phyloP scores from a whole-genome alignment of 352 stramenopile genomes.

The Nothophytophthora sp. region DNA sequence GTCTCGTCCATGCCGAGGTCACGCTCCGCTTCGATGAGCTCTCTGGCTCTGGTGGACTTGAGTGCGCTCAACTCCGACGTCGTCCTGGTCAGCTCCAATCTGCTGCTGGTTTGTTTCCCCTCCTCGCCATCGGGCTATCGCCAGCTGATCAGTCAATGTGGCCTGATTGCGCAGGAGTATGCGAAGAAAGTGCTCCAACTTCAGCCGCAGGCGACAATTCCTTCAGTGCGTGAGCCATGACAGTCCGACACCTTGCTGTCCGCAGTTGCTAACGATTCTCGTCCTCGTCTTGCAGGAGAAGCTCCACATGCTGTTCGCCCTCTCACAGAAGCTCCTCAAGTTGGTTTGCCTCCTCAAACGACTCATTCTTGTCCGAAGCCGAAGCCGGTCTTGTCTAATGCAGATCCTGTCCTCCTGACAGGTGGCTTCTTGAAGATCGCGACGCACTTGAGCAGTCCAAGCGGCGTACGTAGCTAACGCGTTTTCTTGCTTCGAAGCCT shows the following conservation, averaged over 20 bases:
- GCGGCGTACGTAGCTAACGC: constrained; percentile 23
- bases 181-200: constrained; percentile 34
- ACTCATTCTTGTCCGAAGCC: neutral
- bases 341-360: constrained; percentile 3
- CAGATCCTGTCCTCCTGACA: neutral
- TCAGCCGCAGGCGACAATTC: constrained; percentile 22
- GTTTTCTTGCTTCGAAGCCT: too few relatives aligned
- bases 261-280: neutral
- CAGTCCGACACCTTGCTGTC: too few relatives aligned
- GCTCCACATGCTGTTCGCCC: constrained; percentile 38
- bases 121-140: neutral
- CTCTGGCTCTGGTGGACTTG: constrained; percentile 32
- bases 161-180: constrained; percentile 21
- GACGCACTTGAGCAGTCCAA: constrained; percentile 9
- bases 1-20: constrained; percentile 20
- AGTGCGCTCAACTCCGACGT: constrained; percentile 24
- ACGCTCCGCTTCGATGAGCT: constrained; percentile 29
- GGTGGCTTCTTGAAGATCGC: constrained; percentile 34
- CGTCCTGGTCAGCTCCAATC: constrained; percentile 17
- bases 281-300: constrained; percentile 22
- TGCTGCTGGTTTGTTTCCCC: neutral
- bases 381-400: neutral
- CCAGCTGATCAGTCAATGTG: neutral
- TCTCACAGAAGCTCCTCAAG: constrained; percentile 38
- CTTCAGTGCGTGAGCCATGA: constrained; percentile 21